Evolutionary conservation across 163 green algal species (phyloP), one percentile per base, ranked within the genome.

Genomic region (Chlamydomonas reinhardtii): DNA sequence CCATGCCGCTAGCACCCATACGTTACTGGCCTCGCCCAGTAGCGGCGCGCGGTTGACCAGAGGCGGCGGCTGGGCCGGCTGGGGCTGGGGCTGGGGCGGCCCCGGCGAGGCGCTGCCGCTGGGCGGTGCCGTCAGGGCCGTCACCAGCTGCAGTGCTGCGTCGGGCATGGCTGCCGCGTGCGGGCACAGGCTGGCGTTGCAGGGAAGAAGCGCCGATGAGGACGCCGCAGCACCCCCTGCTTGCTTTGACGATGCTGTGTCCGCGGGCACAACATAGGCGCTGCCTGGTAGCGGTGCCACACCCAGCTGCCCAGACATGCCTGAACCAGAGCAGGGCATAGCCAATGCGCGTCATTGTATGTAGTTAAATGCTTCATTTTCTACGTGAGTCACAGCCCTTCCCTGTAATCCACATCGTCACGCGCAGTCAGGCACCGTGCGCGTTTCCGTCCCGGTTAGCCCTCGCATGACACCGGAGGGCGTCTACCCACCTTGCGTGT

Each of bases 381-480:
- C n/a, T n/a, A n/a, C n/a, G n/a, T 74, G 75, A 83, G 75, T 27
- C 27, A 62, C 61, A 52, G 35, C 76, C 73, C 32, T 27, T 64
- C 73, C 4, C 61, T 35, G 34, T 48, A 61, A 2, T 19, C 35
- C 25, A 34, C 27, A 24, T 70, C 19, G 2, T 3, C 24, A 70
- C 64, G 39, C 39, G 39, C 5, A 48, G 39, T 48, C 39, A 48
- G 39, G 39, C n/a, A n/a, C n/a, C n/a, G n/a, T n/a, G n/a, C n/a
- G n/a, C n/a, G n/a, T n/a, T n/a, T n/a, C n/a, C n/a, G n/a, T n/a
- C n/a, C n/a, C n/a, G n/a, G n/a, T n/a, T n/a, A n/a, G n/a, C n/a
- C n/a, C n/a, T n/a, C n/a, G n/a, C n/a, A n/a, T n/a, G n/a, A n/a
- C n/a, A n/a, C n/a, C n/a, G n/a, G n/a, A n/a, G n/a, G n/a, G n/a